These are phyloP conservation scores for Chamaecyparis obtusa DNA, from an alignment of 75 land plant species.

Conservation along the genomic window DNA sequence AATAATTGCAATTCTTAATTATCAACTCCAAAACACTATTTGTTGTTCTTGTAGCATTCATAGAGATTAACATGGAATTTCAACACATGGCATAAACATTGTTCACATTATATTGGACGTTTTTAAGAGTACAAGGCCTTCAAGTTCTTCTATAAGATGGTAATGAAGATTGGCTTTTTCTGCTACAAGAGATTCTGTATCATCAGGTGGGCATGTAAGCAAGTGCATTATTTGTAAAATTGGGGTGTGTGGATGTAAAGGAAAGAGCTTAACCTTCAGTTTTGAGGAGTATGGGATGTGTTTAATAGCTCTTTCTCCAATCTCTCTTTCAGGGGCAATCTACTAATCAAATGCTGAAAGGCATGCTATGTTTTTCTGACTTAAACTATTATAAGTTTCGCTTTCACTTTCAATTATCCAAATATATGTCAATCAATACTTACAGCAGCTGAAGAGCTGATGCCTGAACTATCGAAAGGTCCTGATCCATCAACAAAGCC, in stretches of 20 bases:
- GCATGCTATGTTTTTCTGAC: not conserved
- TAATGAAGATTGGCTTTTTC: not conserved
- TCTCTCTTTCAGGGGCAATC: not conserved
- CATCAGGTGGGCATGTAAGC: not conserved
- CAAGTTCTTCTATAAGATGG: not conserved
- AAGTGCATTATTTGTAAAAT: not conserved
- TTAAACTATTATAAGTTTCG: not conserved
- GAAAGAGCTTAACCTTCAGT: not conserved
- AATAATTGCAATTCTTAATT: not conserved
- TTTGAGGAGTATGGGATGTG: no score
- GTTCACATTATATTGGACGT: not conserved
- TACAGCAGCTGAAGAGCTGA: conserved; percentile 99
- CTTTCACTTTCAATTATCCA: not conserved
- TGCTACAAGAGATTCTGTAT: not conserved
- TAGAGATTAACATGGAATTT: not conserved
- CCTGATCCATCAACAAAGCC: conserved; percentile 80
- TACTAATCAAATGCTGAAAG: not conserved
- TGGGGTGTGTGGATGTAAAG: not conserved
- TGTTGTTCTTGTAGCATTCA: not conserved
- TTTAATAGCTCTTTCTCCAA: no score
- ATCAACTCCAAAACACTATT: not conserved
- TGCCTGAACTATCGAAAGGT: conserved; percentile 93
- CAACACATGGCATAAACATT: not conserved
- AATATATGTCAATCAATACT: not conserved
- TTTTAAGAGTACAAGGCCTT: not conserved